phyloP scores from a whole-genome alignment of 495 filamentous ascomycete genomes.

The Penicillium paradoxum region DNA sequence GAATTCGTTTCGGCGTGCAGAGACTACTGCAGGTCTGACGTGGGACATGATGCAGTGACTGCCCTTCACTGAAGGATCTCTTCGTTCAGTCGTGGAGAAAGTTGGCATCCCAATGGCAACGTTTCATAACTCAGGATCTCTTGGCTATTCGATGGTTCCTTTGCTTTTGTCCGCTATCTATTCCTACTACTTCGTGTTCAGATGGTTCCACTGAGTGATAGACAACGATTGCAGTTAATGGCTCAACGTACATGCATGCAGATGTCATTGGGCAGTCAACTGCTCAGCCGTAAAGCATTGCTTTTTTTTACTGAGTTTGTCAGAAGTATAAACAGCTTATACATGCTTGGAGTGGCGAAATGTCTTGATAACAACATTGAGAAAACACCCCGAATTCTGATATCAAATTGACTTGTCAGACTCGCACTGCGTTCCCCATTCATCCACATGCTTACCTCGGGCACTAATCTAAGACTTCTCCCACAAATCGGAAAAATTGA shows the following conservation, averaged over 20 bases:
- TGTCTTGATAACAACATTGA: not conserved
- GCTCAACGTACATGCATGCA: not conserved
- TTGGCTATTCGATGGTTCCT: not conserved
- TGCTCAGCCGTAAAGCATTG: not conserved
- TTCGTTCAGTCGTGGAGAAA: conserved; percentile 8
- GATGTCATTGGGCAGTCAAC: not conserved
- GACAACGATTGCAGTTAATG: not conserved
- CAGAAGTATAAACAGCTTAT: too few relatives aligned
- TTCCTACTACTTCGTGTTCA: conserved; percentile 1
- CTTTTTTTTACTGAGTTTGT: too few relatives aligned
- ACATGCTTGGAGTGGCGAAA: not conserved
- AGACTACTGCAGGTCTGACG: not conserved
- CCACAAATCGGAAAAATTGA: not conserved
- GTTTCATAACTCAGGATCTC: not conserved
- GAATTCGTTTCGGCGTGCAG: not conserved
- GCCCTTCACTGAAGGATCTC: conserved; percentile 1
- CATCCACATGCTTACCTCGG: not conserved
- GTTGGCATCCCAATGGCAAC: conserved; percentile 1
- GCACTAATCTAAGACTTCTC: not conserved
- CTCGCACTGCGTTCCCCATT: not conserved
- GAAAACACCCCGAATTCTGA: not conserved
- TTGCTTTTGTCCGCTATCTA: not conserved
- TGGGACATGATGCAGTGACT: conserved; percentile 4
- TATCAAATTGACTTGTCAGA: conserved; percentile 14
- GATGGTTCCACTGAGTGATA: not conserved